Percentiles rank a stretch among this genome's conserved stretches.
phyloP scores from a whole-genome alignment of 805 yeast genomes.

The Blastobotrys parvus region DNA sequence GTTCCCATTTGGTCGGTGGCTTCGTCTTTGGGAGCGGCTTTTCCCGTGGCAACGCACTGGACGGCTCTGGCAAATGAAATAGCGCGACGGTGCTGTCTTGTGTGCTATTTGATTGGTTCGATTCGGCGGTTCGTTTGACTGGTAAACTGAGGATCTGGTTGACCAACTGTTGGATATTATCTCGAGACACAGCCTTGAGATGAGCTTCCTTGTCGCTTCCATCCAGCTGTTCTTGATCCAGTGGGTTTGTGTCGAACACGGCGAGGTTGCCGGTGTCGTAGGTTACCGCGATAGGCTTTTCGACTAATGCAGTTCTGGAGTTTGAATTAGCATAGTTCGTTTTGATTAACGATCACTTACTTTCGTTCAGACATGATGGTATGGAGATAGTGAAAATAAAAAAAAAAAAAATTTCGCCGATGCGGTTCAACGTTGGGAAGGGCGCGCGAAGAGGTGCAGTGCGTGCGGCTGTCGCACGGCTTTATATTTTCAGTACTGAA shows the following conservation, averaged over 20 bases:
- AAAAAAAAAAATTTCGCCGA: too few relatives aligned
- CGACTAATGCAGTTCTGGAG: conserved; percentile 43
- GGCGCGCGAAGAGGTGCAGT: neutral
- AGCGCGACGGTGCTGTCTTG: conserved; percentile 68
- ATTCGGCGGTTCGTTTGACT: conserved; percentile 74
- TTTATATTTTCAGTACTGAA: neutral
- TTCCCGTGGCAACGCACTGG: conserved; percentile 82
- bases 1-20: conserved; percentile 93
- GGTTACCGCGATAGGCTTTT: conserved; percentile 80
- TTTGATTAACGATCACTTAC: too few relatives aligned
- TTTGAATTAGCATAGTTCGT: too few relatives aligned
- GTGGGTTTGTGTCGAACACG: conserved; percentile 81
- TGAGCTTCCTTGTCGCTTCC: conserved; percentile 56
- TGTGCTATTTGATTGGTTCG: conserved; percentile 46
- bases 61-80: conserved; percentile 76
- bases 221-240: conserved; percentile 50
- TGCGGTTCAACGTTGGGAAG: too few relatives aligned
- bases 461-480: neutral
- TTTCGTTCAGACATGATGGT: too few relatives aligned
- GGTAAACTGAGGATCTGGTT: conserved; percentile 90
- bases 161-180: conserved; percentile 82
- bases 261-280: conserved; percentile 89
- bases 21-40: conserved; percentile 90
- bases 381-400: too few relatives aligned
- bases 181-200: conserved; percentile 65